These are phyloP conservation scores for Plasmopara halstedii DNA, from an alignment of 352 stramenopile genomes.

Conservation along the genomic window DNA sequence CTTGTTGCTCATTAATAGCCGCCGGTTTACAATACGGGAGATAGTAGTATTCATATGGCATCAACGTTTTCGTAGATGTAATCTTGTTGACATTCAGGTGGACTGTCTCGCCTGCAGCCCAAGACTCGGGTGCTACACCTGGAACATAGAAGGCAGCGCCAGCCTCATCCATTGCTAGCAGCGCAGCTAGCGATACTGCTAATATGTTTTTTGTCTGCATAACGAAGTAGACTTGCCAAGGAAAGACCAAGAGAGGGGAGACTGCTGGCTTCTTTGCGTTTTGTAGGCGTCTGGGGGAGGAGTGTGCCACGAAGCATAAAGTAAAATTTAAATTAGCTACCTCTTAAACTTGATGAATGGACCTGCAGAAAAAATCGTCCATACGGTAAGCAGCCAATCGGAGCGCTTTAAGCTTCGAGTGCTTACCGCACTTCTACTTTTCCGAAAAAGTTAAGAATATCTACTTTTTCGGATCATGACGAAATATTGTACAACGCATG, in stretches of 20 bases:
- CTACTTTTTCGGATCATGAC: too few relatives aligned
- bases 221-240: neutral
- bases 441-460: too few relatives aligned
- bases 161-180: conserved; percentile 14
- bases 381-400: too few relatives aligned
- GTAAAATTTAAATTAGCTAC: conserved; percentile 11
- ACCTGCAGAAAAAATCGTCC: neutral
- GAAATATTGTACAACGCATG: too few relatives aligned
- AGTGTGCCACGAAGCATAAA: conserved; percentile 18
- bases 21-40: conserved; percentile 89
- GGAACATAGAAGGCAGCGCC: conserved; percentile 79
- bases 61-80: conserved; percentile 95
- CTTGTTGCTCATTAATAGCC: conserved; percentile 75
- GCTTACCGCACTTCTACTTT: too few relatives aligned
- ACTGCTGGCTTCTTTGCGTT: neutral
- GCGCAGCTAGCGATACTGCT: conserved; percentile 13
- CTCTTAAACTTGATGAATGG: conserved; percentile 2
- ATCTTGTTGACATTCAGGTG: conserved; percentile 97
- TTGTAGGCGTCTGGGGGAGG: conserved; percentile 10
- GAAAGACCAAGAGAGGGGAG: neutral
- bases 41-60: conserved; percentile 99
- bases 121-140: conserved; percentile 78
- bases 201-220: conserved; percentile 33
- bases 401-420: too few relatives aligned
- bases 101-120: conserved; percentile 75